phyloP scores from a whole-genome alignment of 1,139 yeast species.

The Saccharomyces uvarum region DNA sequence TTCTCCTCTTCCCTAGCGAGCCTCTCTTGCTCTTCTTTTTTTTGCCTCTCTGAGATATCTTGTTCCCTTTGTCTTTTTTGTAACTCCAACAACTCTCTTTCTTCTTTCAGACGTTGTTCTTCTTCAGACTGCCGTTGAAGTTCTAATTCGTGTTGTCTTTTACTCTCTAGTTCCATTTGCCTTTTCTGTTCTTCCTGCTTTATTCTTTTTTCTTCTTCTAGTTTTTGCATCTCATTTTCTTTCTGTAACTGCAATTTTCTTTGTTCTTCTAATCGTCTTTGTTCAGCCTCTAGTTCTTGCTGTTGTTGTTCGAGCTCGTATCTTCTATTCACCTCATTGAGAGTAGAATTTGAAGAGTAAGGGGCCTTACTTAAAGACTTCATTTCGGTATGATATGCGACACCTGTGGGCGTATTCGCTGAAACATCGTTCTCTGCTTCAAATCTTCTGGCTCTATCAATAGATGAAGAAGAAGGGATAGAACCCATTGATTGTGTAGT shows the following conservation, averaged over 20 bases:
- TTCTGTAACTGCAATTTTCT: not conserved
- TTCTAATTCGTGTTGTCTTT: not conserved
- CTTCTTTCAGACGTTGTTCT: not conserved
- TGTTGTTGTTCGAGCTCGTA: conserved; percentile 5
- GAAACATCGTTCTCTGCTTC: not conserved
- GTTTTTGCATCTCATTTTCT: not conserved
- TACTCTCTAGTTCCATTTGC: not conserved
- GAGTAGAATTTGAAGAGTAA: conserved; percentile 18
- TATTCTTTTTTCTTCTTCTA: not conserved
- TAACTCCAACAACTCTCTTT: not conserved
- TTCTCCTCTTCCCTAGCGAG: not conserved
- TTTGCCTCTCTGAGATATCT: not conserved
- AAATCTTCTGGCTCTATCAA: not conserved
- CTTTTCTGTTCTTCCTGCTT: not conserved
- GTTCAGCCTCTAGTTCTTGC: conserved; percentile 3
- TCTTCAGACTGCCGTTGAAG: not conserved
- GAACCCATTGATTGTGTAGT: not conserved
- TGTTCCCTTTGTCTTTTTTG: not conserved
- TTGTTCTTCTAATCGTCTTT: not conserved
- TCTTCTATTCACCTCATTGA: conserved; percentile 16
- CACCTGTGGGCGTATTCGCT: not conserved
- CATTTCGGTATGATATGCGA: not conserved
- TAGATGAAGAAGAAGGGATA: not conserved
- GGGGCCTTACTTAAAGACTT: conserved; percentile 16
- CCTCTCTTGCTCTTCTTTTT: not conserved